These are phyloP conservation scores for Leccinum obscurum DNA, from an alignment of 768 basidiomycete species.

Conservation along the genomic window DNA sequence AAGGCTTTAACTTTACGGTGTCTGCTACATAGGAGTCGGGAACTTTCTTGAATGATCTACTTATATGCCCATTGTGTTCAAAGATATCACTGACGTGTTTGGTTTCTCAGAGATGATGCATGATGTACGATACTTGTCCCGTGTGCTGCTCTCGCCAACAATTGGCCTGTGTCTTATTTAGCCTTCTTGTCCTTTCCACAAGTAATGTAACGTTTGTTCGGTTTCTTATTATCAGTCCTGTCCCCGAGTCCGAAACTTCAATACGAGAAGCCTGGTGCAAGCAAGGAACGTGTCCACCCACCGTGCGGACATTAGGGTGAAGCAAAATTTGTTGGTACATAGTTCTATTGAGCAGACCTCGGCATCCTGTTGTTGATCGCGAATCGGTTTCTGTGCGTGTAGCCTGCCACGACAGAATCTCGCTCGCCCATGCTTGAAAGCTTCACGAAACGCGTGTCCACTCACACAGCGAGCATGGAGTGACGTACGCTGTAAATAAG, in stretches of 20 bases:
- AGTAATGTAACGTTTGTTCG: neutral
- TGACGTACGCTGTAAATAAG: constrained; percentile 19
- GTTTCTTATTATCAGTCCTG: neutral
- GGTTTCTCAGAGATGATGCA: neutral
- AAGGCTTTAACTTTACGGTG: constrained; percentile 26
- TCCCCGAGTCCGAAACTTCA: neutral
- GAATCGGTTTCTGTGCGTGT: constrained; percentile 12
- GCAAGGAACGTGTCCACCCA: neutral
- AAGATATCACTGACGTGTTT: neutral
- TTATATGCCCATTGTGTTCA: neutral
- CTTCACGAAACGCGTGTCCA: neutral
- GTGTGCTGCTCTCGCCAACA: neutral
- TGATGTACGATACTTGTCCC: neutral
- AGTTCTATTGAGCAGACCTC: neutral
- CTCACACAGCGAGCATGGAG: constrained; percentile 26
- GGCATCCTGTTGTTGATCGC: constrained; percentile 10
- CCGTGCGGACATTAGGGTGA: neutral
- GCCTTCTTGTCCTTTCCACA: neutral
- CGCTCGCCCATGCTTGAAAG: neutral
- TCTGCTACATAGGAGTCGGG: neutral
- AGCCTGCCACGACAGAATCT: constrained; percentile 5
- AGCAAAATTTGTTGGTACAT: constrained; percentile 5
- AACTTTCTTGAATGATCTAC: neutral
- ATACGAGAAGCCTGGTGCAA: neutral
- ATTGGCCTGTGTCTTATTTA: neutral